Base-by-base conservation (phyloP, 1,284 basidiomycete species). In the Cryptococcus sp. region DNA sequence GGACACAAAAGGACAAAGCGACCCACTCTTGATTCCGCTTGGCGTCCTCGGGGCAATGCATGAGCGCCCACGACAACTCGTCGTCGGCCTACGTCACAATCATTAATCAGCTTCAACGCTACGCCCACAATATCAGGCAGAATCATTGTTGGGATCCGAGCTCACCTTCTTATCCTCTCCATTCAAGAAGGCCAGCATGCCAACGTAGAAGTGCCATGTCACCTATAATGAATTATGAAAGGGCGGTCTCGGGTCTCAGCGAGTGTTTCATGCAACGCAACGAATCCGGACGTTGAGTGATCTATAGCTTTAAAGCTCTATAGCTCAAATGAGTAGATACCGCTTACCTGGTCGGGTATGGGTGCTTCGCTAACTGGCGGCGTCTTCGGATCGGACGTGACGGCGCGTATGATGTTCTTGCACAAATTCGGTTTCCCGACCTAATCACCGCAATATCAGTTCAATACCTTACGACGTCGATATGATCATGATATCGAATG, bases 101-200 rank as follows among this genome's bases (percentile, higher is more conserved):
- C 20, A 27, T 40, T 20, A 50, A 61, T 20, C 53, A 38, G 52
- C 35, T 50, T 44, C 53, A 22, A n/a, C 17, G 6, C 35, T 25
- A n/a, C 17, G 6, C 35, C 40, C 10, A 3, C 2, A 1, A 40
- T 45, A 40, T 40, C 23, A 22, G n/a, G 35, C 41, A 11, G 10
- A 15, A 35, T 13, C 8, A 50, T 0, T 20, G 51, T 10, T 2
- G 15, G 8, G 31, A 45, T 7, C 25, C 25, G 2, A 46, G 65
- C 77, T 23, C 53, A 88, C 88, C 80, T 91, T 91, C 46, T 81
- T 82, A 72, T 93, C 95, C 53, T 95, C 90, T 74, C 97, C 95
- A 67, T 90, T 91, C 57, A 97, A 77, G 77, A 99, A 97, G 68
- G 87, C 89, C 56, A 98, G 83, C 84, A 97, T 91, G 58, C 95